Percentiles rank a stretch among this genome's conserved stretches.
Evolutionary conservation across 345 rosid species (phyloP).

Genomic region (Excoecaria cochinchinensis): DNA sequence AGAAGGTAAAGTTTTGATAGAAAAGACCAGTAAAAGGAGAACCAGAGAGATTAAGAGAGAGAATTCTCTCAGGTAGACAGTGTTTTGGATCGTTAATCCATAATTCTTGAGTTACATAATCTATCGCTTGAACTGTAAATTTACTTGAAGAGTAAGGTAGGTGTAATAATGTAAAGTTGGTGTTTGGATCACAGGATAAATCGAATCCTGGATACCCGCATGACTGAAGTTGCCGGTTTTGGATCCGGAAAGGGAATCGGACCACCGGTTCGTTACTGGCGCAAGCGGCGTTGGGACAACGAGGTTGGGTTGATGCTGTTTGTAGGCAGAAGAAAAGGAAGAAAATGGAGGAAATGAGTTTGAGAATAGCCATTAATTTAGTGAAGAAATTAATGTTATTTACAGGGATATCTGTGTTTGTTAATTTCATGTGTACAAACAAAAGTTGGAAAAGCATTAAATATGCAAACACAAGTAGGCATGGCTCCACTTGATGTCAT

Average conservation of each 20-base stretch:
- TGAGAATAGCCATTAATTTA: conserved; percentile 17
- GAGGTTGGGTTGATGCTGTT: not conserved
- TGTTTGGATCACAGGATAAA: conserved; percentile 41
- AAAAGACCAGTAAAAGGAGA: conserved; percentile 52
- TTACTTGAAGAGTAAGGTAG: conserved; percentile 38
- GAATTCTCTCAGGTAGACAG: conserved; percentile 63
- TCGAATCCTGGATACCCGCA: conserved; percentile 63
- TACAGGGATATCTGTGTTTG: no score
- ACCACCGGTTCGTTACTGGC: conserved; percentile 36
- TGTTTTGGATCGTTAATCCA: conserved; percentile 59
- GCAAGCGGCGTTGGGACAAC: conserved; percentile 43
- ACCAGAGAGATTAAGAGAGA: conserved; percentile 50
- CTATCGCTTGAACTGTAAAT: conserved; percentile 49
- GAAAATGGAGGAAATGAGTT: not conserved
- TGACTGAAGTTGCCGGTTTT: conserved; percentile 31
- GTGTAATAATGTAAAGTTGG: conserved; percentile 36
- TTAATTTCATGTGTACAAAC: not conserved
- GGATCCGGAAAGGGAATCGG: conserved; percentile 62
- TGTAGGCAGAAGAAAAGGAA: conserved; percentile 3
- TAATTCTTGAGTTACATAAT: conserved; percentile 57
- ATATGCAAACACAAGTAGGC: not conserved
- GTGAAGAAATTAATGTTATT: not conserved
- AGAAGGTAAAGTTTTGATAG: conserved; percentile 47
- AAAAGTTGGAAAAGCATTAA: not conserved
- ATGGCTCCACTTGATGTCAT: conserved; percentile 7